phyloP scores from a whole-genome alignment of 805 yeast genomes.

The Zygoascus ofunaensis region DNA sequence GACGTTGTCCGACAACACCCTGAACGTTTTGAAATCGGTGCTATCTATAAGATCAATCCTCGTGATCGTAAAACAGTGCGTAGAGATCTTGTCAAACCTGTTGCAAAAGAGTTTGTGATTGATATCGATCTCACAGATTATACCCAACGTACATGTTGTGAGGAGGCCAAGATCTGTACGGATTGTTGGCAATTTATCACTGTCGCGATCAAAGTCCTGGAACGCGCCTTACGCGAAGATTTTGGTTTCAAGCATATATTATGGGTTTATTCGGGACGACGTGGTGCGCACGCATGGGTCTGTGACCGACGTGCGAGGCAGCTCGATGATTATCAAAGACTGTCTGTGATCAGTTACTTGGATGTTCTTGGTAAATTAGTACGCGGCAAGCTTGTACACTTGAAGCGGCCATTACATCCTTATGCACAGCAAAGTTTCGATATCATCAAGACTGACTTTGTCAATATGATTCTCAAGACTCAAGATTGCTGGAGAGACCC shows the following conservation, averaged over 20 bases:
- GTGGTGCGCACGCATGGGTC: slow-evolving; percentile 99
- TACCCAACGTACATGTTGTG: slow-evolving; percentile 90
- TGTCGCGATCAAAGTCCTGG: slow-evolving; percentile 70
- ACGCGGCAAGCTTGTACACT: slow-evolving; percentile 37
- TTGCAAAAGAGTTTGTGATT: slow-evolving; percentile 79
- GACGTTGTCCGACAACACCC: slow-evolving; percentile 70
- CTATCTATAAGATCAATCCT: slow-evolving; percentile 84
- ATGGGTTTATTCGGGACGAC: slow-evolving; percentile 97
- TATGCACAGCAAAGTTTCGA: slow-evolving; percentile 65
- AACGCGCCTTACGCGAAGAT: slow-evolving; percentile 65
- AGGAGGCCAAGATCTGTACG: slow-evolving; percentile 70
- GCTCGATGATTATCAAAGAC: slow-evolving; percentile 63
- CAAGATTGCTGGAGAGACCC: slow-evolving; percentile 80
- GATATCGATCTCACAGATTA: slow-evolving; percentile 98
- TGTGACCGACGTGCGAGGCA: slow-evolving; percentile 75
- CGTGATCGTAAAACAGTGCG: slow-evolving; percentile 63
- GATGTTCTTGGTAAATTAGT: slow-evolving; percentile 51
- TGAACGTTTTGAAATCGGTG: slow-evolving; percentile 90
- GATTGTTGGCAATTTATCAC: slow-evolving; percentile 93
- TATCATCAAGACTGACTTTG: slow-evolving; percentile 53
- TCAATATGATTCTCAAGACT: slow-evolving; percentile 56
- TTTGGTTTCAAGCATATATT: slow-evolving; percentile 80
- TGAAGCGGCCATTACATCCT: slow-evolving; percentile 84
- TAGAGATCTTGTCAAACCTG: slow-evolving; percentile 68
- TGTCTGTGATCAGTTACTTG: slow-evolving; percentile 75